Evolutionary conservation across 176 grass and related monocot species (phyloP).

Genomic region (Zoysia pacifica): DNA sequence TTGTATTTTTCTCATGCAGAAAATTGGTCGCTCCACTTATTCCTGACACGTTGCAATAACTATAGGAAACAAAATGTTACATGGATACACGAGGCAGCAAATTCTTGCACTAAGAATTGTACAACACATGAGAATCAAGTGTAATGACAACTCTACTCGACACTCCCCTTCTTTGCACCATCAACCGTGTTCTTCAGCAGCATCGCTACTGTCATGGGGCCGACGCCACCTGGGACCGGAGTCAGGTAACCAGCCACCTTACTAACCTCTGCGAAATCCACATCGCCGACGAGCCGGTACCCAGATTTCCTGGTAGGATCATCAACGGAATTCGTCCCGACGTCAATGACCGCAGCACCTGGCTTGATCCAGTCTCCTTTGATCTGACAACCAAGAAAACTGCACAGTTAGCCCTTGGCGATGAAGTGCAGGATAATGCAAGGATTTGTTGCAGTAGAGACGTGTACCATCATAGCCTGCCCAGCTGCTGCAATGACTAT

Average conservation of each 20-base stretch:
- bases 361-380: constrained; percentile 97
- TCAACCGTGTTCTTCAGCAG: constrained; percentile 91
- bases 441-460: not conserved
- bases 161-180: constrained; percentile 56
- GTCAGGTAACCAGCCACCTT: constrained; percentile 85
- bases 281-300: constrained; percentile 78
- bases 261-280: constrained; percentile 78
- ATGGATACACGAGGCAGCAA: not conserved
- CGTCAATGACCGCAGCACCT: constrained; percentile 82
- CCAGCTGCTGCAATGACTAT: constrained; percentile 90
- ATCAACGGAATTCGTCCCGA: constrained; percentile 78
- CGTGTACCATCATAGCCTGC: constrained; percentile 82
- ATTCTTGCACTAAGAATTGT: not conserved
- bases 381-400: constrained; percentile 57
- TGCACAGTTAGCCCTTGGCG: not conserved
- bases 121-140: not conserved
- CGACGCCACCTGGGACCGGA: constrained; percentile 85
- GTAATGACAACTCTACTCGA: constrained; percentile 25
- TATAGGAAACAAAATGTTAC: constrained; percentile 7
- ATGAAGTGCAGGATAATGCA: not conserved
- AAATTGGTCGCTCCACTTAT: not conserved
- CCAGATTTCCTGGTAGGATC: constrained; percentile 78
- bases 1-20: no score
- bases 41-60: not conserved
- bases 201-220: constrained; percentile 93